These are phyloP conservation scores for Apocynum venetum DNA, from an alignment of 257 asterid genomes.

Conservation along the genomic window DNA sequence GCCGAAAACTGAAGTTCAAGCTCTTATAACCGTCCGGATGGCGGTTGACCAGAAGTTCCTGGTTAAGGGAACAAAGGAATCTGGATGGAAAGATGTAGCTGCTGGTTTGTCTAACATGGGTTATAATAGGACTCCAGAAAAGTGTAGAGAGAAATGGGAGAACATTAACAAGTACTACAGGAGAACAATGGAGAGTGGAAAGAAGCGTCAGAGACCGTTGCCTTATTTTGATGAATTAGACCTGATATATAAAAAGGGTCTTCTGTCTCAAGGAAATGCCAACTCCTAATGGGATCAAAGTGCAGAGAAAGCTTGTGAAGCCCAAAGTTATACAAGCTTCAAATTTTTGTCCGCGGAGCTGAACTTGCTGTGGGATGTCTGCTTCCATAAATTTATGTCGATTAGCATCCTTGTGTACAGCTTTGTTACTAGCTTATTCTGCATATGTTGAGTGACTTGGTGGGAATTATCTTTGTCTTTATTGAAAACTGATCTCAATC, in stretches of 20 bases:
- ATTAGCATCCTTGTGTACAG: not conserved
- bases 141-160: slow-evolving; percentile 26
- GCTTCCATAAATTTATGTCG: not conserved
- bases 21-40: slow-evolving; percentile 2
- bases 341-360: not conserved
- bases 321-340: not conserved
- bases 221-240: slow-evolving; percentile 7
- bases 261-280: not conserved
- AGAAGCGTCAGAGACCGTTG: not conserved
- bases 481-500: not conserved
- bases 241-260: not conserved
- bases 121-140: slow-evolving; percentile 26
- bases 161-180: slow-evolving; percentile 2
- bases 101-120: slow-evolving; percentile 23
- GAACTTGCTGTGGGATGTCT: not conserved
- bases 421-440: not conserved
- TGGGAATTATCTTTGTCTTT: not conserved
- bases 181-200: slow-evolving; percentile 8
- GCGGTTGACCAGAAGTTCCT: slow-evolving; percentile 3
- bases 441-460: not conserved
- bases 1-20: slow-evolving; percentile 3
- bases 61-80: not conserved
- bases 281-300: not conserved
- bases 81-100: slow-evolving; percentile 31
- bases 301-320: not conserved